Evolutionary conservation across 2,329 filamentous ascomycete species (phyloP).

Genomic region (Aureobasidium sp.): DNA sequence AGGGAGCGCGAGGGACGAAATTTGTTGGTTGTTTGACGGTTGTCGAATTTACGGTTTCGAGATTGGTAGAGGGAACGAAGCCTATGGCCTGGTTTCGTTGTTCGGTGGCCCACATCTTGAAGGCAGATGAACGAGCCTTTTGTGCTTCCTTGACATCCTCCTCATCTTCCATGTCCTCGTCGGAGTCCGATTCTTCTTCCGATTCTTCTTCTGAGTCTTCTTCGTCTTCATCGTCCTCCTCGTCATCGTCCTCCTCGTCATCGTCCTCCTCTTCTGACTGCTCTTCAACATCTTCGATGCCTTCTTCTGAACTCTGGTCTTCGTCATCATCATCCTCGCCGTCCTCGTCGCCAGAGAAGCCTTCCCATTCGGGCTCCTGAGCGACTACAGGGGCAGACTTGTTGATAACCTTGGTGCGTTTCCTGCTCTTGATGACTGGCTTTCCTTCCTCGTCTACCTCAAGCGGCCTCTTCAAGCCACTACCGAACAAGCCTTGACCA

Average conservation of each 20-base stretch:
- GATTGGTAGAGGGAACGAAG: constrained; percentile 44
- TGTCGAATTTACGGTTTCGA: constrained; percentile 32
- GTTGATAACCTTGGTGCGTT: constrained; percentile 45
- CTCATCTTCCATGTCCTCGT: constrained; percentile 27
- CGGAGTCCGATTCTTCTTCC: constrained; percentile 26
- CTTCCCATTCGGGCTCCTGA: constrained; percentile 53
- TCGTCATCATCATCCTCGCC: constrained; percentile 21
- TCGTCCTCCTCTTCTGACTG: constrained; percentile 17
- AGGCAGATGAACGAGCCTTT: constrained; percentile 56
- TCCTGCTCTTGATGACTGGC: constrained; percentile 76
- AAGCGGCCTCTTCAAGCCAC: constrained; percentile 79
- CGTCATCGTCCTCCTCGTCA: constrained; percentile 22
- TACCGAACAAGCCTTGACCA: constrained; percentile 46
- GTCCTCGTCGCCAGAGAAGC: constrained; percentile 40
- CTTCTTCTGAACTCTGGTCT: neutral
- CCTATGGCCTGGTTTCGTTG: constrained; percentile 80
- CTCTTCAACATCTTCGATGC: constrained; percentile 16
- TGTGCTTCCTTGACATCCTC: constrained; percentile 27
- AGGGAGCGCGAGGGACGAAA: constrained; percentile 60
- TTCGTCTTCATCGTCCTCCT: constrained; percentile 20
- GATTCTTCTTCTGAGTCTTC: constrained; percentile 27
- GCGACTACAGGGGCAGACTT: neutral
- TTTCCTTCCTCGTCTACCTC: constrained; percentile 71
- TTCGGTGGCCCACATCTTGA: constrained; percentile 88
- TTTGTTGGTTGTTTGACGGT: constrained; percentile 46